Base-by-base conservation (phyloP, 2,329 filamentous ascomycete genomes). In the Trichoderma polysporum region DNA sequence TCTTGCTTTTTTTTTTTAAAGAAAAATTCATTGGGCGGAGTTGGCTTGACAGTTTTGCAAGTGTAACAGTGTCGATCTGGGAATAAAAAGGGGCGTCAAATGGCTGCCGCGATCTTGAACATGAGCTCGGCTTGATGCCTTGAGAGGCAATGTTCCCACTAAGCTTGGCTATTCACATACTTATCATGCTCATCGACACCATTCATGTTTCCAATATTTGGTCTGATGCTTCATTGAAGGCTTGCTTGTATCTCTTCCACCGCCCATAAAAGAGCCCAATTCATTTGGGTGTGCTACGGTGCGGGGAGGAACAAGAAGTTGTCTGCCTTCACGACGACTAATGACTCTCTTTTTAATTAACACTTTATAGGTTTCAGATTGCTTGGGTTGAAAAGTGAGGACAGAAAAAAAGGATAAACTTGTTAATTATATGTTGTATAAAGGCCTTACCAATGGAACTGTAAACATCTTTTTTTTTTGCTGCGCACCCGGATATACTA, bases 41-140 rank as follows among this genome's bases (percentile, higher is more conserved):
- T 60, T 66, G 9, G 17, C 19, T 56, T 64, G 13, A 35, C 37
- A 47, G 12, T 19, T 29, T 64, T 64, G 61, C 61, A 64, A 64
- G 61, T 64, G 61, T 64, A 54, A 64, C 61, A 64, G 45, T 35
- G 50, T 52, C 58, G 58, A 22, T 6, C 31, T 47, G 53, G 33
- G 33, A 25, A 29, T 4, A 29, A 49, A 17, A n/a, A n/a, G 29
- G 33, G 59, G 25, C n/a, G 27, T 33, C 50, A 33, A 45, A 25
- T 63, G 27, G n/a, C 49, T 35, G 8, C n/a, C 41, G 17, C 22
- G 13, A 29, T 19, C 29, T 22, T 29, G 12, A 9, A 52, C 25
- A 12, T 33, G 7, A 12, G 35, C 15, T 17, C 27, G 31, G 37
- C 60, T 39, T 29, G 60, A 56, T 33, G 47, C 25, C 50, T 22